Evolutionary conservation across 345 rosid genomes (phyloP).

Genomic region (Sonneratia alba): DNA sequence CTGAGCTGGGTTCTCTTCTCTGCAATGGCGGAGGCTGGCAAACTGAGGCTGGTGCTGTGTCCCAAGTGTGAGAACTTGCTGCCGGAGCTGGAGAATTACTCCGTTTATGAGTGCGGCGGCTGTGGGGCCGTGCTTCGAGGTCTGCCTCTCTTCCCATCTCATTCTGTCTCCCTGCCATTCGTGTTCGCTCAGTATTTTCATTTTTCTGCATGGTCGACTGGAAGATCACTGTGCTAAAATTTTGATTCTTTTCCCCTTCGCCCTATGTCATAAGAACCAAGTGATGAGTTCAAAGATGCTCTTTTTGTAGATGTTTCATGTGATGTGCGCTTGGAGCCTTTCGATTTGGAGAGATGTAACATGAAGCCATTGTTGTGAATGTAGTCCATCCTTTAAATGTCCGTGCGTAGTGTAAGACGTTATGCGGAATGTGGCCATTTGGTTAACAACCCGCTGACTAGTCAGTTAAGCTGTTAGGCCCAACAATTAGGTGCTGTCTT

Average conservation of each 20-base stretch:
- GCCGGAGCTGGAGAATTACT: constrained; percentile 56
- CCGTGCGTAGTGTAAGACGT: neutral
- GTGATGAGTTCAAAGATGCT: neutral
- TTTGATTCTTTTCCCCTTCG: neutral
- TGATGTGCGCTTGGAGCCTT: neutral
- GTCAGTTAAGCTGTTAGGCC: no score
- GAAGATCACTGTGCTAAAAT: neutral
- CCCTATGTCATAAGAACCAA: neutral
- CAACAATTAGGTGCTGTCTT: no score
- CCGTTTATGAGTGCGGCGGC: constrained; percentile 83
- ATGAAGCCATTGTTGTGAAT: neutral
- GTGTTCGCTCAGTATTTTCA: neutral
- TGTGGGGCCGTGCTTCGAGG: constrained; percentile 91
- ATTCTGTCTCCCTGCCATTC: neutral
- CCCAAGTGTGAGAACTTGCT: constrained; percentile 80
- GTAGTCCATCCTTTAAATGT: neutral
- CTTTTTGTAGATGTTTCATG: neutral
- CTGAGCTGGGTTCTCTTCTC: neutral
- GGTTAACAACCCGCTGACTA: no score
- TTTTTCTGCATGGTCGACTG: neutral
- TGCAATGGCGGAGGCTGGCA: constrained; percentile 2
- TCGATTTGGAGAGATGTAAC: neutral
- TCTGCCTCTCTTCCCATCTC: constrained; percentile 15
- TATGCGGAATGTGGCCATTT: neutral
- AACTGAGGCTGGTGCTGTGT: constrained; percentile 63